Percentiles rank a stretch among this genome's conserved stretches.
Evolutionary conservation across 1,139 yeast species (phyloP).

Genomic region (Suhomyces terraborum): DNA sequence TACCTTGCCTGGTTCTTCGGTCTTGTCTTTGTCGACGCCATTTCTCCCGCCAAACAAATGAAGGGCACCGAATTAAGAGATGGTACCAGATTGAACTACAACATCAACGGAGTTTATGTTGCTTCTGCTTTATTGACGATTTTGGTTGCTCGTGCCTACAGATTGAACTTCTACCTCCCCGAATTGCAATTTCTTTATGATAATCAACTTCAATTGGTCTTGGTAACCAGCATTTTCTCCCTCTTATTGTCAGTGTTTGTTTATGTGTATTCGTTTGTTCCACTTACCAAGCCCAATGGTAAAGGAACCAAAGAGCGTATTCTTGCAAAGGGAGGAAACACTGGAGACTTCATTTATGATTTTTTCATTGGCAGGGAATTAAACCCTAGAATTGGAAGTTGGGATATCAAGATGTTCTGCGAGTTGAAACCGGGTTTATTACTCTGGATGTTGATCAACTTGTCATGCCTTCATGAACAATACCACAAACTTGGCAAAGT

Average conservation of each 20-base stretch:
- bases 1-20: slow-evolving; percentile 76
- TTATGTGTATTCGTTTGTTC: slow-evolving; percentile 67
- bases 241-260: slow-evolving; percentile 62
- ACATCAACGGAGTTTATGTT: slow-evolving; percentile 76
- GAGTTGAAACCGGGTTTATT: slow-evolving; percentile 95
- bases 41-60: slow-evolving; percentile 71
- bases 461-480: slow-evolving; percentile 81
- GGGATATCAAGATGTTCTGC: slow-evolving; percentile 89
- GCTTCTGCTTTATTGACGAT: slow-evolving; percentile 48
- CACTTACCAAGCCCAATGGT: slow-evolving; percentile 53
- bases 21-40: slow-evolving; percentile 61
- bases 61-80: slow-evolving; percentile 76
- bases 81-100: slow-evolving; percentile 67
- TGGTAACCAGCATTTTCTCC: slow-evolving; percentile 66
- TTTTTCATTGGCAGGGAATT: slow-evolving; percentile 98
- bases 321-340: slow-evolving; percentile 83
- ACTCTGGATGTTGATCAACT: slow-evolving; percentile 78
- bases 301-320: slow-evolving; percentile 63
- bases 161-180: slow-evolving; percentile 61
- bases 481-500: slow-evolving; percentile 61
- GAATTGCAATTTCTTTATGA: slow-evolving; percentile 77
- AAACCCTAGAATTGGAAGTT: slow-evolving; percentile 82
- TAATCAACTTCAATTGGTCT: slow-evolving; percentile 64
- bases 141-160: slow-evolving; percentile 52
- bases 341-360: slow-evolving; percentile 75